Conservation (phyloP, 2,329 filamentous ascomycete species). For the Allantophomopsis lycopodina region DNA sequence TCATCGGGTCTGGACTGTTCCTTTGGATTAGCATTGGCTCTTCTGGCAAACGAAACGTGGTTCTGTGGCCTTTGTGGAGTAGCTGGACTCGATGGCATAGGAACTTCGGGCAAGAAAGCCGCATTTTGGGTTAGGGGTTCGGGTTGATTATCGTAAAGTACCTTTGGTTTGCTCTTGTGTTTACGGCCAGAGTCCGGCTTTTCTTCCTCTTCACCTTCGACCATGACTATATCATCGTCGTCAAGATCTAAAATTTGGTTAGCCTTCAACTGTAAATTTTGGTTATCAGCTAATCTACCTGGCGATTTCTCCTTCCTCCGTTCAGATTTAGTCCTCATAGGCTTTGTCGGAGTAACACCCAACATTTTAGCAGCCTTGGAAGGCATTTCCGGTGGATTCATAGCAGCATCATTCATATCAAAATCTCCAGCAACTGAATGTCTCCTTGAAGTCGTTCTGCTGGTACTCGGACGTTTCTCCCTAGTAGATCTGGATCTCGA, state of each 20-base stretch:
- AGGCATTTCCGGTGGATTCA: conserved; percentile 52
- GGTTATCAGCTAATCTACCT: conserved; percentile 12
- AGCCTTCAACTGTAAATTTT: neutral
- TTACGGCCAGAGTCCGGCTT: conserved; percentile 29
- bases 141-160: conserved; percentile 11
- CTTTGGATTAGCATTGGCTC: conserved; percentile 26
- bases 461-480: conserved; percentile 42
- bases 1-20: conserved; percentile 53
- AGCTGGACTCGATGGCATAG: conserved; percentile 16
- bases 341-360: conserved; percentile 37
- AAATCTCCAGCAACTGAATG: conserved; percentile 33
- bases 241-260: conserved; percentile 17
- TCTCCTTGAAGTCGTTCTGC: conserved; percentile 49
- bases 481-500: conserved; percentile 57
- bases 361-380: conserved; percentile 71
- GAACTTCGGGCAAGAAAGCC: conserved; percentile 13
- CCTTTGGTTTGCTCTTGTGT: conserved; percentile 26
- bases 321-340: conserved; percentile 30
- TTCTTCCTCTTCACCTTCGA: conserved; percentile 26
- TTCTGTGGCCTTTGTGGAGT: neutral
- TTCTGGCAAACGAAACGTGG: conserved; percentile 3
- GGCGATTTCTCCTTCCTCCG: conserved; percentile 32
- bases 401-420: conserved; percentile 45
- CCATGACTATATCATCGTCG: conserved; percentile 37
- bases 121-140: conserved; percentile 9